Evolutionary conservation across 2,329 filamentous ascomycete species (phyloP), one percentile per base, ranked within the genome.

Genomic region (Stagonosporopsis rhizophila): DNA sequence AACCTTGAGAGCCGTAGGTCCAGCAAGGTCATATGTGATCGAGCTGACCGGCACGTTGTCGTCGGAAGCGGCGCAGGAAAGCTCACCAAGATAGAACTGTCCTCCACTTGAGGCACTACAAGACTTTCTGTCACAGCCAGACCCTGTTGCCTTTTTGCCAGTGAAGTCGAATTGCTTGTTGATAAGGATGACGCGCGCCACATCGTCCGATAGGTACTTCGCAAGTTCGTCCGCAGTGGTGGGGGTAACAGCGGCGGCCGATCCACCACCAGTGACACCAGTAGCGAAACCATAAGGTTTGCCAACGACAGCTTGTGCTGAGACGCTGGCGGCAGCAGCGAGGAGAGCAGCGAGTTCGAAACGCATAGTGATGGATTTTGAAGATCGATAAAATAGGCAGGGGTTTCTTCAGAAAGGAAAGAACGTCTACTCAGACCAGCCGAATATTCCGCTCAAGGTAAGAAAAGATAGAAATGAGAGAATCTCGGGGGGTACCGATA

Each of bases 21-120:
- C 69, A 27, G 72, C 74, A 35, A 69, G 66, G 58, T 76, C 74
- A 58, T 77, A 77, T 6, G 57, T 73, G 52, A 70, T 66, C 7
- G 64, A 67, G 57, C 60, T 68, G n/a, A 66, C 59, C 22, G 62
- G 42, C 6, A 64, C 59, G 22, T 60, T 65, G 28, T 56, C 52
- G 20, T 61, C 57, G n/a, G 46, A 50, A 12, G 46, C 47, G 27
- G 56, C 61, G 30, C 66, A 68, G 19, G 61, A 64, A 6, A 68
- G 59, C 19, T 67, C 62, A 8, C 66, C 64, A 19, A 68, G 56
- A 32, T 68, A 68, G 42, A 60, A 59, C 23, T 67, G 66, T 22
- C 66, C 64, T 4, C 64, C 64, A 52, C 30, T 41, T 30, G 12
- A n/a, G n/a, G 50, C 56, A 30, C 56, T 61, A 57, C 66, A 68